Conservation (phyloP, 1,139 yeast genomes). For the Lodderomyces metapsilosis region DNA sequence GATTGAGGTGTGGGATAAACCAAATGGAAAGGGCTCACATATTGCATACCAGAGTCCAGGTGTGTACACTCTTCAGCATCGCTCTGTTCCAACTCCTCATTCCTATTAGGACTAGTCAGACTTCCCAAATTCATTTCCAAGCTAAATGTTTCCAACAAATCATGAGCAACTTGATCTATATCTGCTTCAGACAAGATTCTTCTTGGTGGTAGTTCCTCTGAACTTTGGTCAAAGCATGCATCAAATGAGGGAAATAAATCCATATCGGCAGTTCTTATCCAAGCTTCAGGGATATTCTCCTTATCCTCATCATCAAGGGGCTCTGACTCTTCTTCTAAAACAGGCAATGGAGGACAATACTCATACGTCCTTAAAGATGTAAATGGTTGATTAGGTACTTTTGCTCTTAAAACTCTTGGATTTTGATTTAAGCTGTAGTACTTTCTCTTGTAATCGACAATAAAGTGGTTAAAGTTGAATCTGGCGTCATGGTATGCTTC, state of each 20-base stretch:
- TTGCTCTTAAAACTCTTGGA: conserved; percentile 39
- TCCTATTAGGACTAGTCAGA: background rate
- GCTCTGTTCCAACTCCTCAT: background rate
- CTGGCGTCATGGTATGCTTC: conserved; percentile 20
- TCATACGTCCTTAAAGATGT: conserved; percentile 37
- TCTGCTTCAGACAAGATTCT: conserved; percentile 1
- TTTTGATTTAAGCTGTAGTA: conserved; percentile 40
- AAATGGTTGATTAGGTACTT: conserved; percentile 35
- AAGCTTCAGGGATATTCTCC: conserved; percentile 1
- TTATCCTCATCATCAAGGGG: background rate
- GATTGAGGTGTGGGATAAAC: conserved; percentile 3
- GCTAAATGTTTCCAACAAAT: background rate
- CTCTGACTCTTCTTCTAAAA: background rate
- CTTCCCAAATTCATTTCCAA: conserved; percentile 2
- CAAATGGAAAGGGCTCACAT: conserved; percentile 9
- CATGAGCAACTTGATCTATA: background rate
- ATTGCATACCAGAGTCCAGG: conserved; percentile 1
- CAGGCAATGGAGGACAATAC: background rate
- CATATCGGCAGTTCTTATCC: background rate
- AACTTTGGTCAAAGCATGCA: conserved; percentile 2
- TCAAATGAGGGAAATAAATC: conserved; percentile 3
- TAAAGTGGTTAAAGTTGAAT: conserved; percentile 29
- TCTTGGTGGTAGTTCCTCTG: background rate
- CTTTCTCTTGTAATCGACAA: conserved; percentile 38
- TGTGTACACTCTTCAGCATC: background rate